These are phyloP conservation scores for Talaromyces funiculosus DNA, from an alignment of 2,329 filamentous ascomycete genomes.

Conservation along the genomic window DNA sequence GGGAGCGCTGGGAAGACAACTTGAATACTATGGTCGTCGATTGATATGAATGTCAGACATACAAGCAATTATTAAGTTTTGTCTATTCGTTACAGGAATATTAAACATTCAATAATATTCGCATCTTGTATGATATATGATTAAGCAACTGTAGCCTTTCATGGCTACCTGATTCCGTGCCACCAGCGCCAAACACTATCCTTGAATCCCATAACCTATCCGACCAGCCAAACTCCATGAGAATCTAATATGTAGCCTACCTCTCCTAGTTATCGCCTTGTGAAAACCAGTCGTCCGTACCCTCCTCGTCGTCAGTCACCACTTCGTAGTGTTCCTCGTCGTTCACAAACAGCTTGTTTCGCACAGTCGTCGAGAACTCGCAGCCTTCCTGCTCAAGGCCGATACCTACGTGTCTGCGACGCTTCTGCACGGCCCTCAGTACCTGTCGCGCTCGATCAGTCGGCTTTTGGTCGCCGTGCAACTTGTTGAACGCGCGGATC, in stretches of 20 bases:
- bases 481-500: constrained; percentile 37
- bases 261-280: background rate
- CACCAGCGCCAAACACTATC: background rate
- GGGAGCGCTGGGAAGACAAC: constrained; percentile 4
- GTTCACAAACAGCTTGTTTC: constrained; percentile 46
- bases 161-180: background rate
- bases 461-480: constrained; percentile 38
- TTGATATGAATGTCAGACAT: background rate
- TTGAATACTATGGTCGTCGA: background rate
- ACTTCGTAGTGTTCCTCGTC: constrained; percentile 45
- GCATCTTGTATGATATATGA: background rate
- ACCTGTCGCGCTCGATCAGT: constrained; percentile 44
- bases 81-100: background rate
- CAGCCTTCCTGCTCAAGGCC: constrained; percentile 51
- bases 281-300: constrained; percentile 6
- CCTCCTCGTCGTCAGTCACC: constrained; percentile 2
- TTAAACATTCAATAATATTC: background rate
- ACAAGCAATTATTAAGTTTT: background rate
- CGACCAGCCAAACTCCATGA: background rate
- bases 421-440: constrained; percentile 41
- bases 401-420: constrained; percentile 49
- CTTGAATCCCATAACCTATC: background rate
- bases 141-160: background rate
- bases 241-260: background rate
- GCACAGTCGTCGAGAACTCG: constrained; percentile 48